Conservation (phyloP, 2,329 filamentous ascomycete species). For the Aspergillus luchuensis region DNA sequence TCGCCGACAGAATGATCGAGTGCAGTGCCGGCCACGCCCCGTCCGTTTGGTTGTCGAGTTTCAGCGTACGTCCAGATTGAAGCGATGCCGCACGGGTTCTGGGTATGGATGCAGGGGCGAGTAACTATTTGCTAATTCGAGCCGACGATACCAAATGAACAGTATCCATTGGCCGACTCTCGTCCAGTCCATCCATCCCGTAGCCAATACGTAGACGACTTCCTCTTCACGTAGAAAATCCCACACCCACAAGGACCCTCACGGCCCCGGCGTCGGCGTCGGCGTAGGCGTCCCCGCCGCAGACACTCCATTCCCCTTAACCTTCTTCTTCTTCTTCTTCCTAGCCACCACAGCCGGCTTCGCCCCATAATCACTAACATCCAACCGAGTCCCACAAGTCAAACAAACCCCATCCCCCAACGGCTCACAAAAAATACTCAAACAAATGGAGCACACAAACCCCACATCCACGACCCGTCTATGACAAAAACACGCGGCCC, state of each 20-base stretch:
- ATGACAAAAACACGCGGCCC: constrained; percentile 98
- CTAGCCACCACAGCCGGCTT: constrained; percentile 74
- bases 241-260: constrained; percentile 10
- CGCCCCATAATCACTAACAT: constrained; percentile 73
- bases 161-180: neutral
- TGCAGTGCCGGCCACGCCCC: neutral
- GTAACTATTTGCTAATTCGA: neutral
- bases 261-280: constrained; percentile 45
- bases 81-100: neutral
- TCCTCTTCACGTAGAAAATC: neutral
- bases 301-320: constrained; percentile 46
- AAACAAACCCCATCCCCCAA: constrained; percentile 69
- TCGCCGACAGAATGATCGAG: neutral
- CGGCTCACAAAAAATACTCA: constrained; percentile 85
- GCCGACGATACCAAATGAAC: neutral
- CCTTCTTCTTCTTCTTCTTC: constrained; percentile 77
- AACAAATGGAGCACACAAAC: constrained; percentile 93
- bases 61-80: neutral
- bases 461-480: constrained; percentile 85
- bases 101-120: neutral
- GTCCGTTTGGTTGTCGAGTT: neutral
- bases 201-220: neutral
- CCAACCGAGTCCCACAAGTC: constrained; percentile 78
- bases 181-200: neutral
- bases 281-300: constrained; percentile 64